phyloP scores from a whole-genome alignment of 148 eudicot species.

The Selenicereus undatus region DNA sequence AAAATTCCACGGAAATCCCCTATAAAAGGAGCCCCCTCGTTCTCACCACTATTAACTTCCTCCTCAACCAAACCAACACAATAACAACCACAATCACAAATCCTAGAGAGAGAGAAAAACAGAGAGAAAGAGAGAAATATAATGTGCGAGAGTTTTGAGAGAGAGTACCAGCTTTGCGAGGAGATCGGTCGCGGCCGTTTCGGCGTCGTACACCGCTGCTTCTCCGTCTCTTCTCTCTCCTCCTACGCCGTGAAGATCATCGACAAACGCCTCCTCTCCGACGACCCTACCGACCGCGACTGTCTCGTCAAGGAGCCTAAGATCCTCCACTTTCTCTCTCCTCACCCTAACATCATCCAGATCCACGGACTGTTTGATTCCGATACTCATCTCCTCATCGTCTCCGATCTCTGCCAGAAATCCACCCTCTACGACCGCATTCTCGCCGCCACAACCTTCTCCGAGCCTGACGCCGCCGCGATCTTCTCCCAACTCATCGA shows the following conservation, averaged over 20 bases:
- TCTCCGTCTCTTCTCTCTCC: constrained; percentile 31
- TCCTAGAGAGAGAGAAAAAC: background rate
- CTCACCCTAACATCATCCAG: constrained; percentile 42
- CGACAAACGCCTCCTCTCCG: constrained; percentile 44
- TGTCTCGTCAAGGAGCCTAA: constrained; percentile 46
- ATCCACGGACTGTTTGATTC: constrained; percentile 39
- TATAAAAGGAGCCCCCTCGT: background rate
- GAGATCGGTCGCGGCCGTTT: constrained; percentile 88
- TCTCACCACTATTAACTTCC: background rate
- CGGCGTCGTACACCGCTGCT: constrained; percentile 72
- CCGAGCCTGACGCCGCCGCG: constrained; percentile 48
- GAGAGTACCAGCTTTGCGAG: constrained; percentile 59
- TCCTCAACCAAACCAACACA: background rate
- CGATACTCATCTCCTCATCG: constrained; percentile 31
- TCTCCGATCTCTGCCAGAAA: constrained; percentile 38
- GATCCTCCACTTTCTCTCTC: constrained; percentile 36
- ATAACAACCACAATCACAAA: too few species aligned
- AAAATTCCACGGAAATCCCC: background rate
- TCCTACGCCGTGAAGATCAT: constrained; percentile 68
- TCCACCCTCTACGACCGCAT: constrained; percentile 37
- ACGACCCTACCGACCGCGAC: constrained; percentile 50
- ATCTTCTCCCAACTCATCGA: constrained; percentile 41
- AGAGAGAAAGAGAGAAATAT: background rate
- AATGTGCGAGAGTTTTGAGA: constrained; percentile 53
- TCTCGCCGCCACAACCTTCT: constrained; percentile 9